Evolutionary conservation across 1,139 yeast species (phyloP).

Genomic region (Yamadazyma sp.): DNA sequence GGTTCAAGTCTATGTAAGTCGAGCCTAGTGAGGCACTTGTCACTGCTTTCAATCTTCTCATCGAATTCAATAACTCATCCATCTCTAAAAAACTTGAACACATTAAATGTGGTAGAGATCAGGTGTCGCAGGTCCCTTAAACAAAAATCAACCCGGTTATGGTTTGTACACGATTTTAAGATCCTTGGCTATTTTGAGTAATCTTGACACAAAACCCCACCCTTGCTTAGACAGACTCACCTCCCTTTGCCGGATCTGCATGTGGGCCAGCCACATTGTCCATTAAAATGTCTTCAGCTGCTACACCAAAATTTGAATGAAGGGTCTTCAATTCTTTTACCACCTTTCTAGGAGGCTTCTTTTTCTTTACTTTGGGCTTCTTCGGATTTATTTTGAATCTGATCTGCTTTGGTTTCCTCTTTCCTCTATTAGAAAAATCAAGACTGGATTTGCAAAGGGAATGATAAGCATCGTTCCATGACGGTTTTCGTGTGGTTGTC

Average conservation of each 20-base stretch:
- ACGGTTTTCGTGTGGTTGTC: background rate
- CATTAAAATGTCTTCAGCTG: conserved; percentile 1
- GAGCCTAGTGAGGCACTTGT: background rate
- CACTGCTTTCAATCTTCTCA: conserved; percentile 1
- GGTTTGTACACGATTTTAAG: background rate
- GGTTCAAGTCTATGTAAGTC: background rate
- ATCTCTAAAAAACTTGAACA: background rate
- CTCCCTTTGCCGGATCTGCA: background rate
- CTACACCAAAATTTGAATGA: background rate
- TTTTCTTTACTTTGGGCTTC: background rate
- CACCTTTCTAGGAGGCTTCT: background rate
- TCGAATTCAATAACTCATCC: background rate
- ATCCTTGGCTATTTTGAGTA: background rate
- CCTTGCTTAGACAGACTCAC: no score
- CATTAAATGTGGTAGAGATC: background rate
- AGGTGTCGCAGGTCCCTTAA: background rate
- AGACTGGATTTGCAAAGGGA: background rate
- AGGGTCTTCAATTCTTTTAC: background rate
- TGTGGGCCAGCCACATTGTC: background rate
- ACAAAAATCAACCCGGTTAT: background rate
- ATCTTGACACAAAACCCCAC: no score
- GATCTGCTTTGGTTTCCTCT: background rate
- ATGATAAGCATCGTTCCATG: background rate
- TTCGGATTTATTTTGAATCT: background rate
- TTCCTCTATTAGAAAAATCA: no score